Evolutionary conservation across 106 monocot genomes (phyloP).

Genomic region (Cymbidium sinense): DNA sequence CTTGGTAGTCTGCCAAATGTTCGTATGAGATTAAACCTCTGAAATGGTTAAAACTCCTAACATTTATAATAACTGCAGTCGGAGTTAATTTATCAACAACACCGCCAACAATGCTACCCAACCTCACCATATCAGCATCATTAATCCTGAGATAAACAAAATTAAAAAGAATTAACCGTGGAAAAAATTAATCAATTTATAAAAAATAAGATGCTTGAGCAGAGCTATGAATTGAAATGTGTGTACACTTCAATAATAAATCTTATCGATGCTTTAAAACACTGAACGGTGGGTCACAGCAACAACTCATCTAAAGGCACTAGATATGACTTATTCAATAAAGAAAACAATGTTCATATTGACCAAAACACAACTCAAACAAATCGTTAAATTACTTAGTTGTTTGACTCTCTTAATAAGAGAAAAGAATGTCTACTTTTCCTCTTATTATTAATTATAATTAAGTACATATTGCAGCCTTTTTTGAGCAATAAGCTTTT

Average conservation of each 20-base stretch:
- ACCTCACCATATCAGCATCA: slow-evolving; percentile 16
- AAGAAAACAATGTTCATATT: neutral
- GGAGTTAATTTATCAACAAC: slow-evolving; percentile 66
- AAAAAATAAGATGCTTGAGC: neutral
- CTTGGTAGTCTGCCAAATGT: slow-evolving; percentile 75
- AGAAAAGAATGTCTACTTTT: neutral
- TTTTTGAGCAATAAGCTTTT: neutral
- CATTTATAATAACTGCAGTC: slow-evolving; percentile 45
- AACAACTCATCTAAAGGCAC: neutral
- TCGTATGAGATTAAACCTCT: slow-evolving; percentile 69
- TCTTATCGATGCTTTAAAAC: neutral
- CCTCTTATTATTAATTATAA: neutral
- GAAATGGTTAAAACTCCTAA: slow-evolving; percentile 23
- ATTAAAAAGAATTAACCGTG: neutral
- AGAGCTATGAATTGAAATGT: neutral
- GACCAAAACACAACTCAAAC: neutral
- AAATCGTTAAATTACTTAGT: neutral
- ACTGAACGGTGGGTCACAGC: neutral
- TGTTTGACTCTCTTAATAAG: neutral
- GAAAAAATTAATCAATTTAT: neutral
- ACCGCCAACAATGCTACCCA: slow-evolving; percentile 75
- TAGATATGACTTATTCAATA: neutral
- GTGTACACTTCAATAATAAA: neutral
- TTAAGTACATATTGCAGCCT: neutral
- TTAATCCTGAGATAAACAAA: slow-evolving; percentile 23